Evolutionary conservation across 768 basidiomycete genomes (phyloP).

Genomic region (Fistulinella prunicolor): DNA sequence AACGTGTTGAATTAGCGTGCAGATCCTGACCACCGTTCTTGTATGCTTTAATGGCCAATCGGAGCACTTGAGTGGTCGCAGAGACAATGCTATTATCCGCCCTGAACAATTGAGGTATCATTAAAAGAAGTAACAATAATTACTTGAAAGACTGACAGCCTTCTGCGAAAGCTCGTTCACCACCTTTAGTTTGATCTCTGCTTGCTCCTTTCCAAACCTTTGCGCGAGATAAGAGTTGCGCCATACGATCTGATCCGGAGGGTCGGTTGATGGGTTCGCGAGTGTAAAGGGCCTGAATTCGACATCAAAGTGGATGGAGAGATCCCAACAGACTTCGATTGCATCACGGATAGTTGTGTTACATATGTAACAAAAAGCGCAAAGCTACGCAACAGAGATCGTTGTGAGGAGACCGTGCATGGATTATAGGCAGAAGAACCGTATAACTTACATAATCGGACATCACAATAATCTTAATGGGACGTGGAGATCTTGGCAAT

Average conservation of each 20-base stretch:
- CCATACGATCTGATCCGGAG: constrained; percentile 1
- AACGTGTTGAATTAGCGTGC: constrained; percentile 37
- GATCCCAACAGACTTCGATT: constrained; percentile 29
- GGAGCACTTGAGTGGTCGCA: neutral
- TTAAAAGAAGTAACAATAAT: neutral
- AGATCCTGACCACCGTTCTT: constrained; percentile 34
- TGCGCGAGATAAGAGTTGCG: constrained; percentile 21
- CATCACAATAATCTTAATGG: constrained; percentile 31
- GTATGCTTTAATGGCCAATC: neutral
- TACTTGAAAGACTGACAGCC: constrained; percentile 18
- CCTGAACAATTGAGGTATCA: constrained; percentile 20
- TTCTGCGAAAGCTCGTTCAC: constrained; percentile 24
- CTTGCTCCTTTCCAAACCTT: constrained; percentile 26
- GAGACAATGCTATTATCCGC: constrained; percentile 25
- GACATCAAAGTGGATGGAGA: constrained; percentile 32
- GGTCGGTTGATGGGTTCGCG: constrained; percentile 7
- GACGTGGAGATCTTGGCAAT: constrained; percentile 17
- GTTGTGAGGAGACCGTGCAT: neutral
- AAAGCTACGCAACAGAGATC: constrained; percentile 19
- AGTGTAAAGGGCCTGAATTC: constrained; percentile 33
- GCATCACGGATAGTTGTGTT: constrained; percentile 33
- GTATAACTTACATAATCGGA: constrained; percentile 29
- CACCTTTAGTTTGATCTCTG: constrained; percentile 23
- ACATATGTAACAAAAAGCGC: constrained; percentile 37
- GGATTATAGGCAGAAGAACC: too few relatives aligned